phyloP scores from a whole-genome alignment of 176 grass and related monocot species.

The Carex cristatella region DNA sequence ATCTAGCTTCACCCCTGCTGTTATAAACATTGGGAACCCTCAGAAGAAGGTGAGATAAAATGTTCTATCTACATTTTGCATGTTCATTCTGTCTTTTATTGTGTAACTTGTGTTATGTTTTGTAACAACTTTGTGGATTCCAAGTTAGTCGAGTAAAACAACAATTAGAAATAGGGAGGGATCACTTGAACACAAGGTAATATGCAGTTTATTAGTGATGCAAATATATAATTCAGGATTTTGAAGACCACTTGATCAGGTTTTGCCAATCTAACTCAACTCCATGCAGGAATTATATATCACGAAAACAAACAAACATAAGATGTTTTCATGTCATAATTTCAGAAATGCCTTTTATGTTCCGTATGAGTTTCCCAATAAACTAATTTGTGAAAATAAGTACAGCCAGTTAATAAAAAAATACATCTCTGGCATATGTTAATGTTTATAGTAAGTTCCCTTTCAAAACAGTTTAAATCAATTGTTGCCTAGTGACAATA shows the following conservation, averaged over 20 bases:
- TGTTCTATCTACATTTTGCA: neutral
- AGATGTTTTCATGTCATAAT: too few relatives aligned
- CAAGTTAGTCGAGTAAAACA: neutral
- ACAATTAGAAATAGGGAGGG: neutral
- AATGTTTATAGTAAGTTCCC: too few relatives aligned
- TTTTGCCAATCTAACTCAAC: neutral
- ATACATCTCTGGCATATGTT: too few relatives aligned
- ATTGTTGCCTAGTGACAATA: too few relatives aligned
- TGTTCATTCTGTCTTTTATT: neutral
- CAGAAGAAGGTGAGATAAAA: constrained; percentile 1
- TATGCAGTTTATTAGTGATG: neutral
- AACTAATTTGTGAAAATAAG: too few relatives aligned
- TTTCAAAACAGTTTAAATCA: too few relatives aligned
- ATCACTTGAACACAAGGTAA: too few relatives aligned
- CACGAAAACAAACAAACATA: neutral
- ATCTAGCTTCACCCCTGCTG: neutral
- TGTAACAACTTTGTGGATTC: neutral
- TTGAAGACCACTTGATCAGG: neutral
- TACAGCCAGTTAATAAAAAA: too few relatives aligned
- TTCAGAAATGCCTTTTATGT: too few relatives aligned
- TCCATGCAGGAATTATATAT: neutral
- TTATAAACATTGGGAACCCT: neutral
- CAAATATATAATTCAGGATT: neutral
- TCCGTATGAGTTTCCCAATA: too few relatives aligned
- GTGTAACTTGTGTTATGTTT: neutral